Evolutionary conservation across 345 rosid species (phyloP), one percentile per base, ranked within the genome.

Genomic region (Syzygium aqueum): DNA sequence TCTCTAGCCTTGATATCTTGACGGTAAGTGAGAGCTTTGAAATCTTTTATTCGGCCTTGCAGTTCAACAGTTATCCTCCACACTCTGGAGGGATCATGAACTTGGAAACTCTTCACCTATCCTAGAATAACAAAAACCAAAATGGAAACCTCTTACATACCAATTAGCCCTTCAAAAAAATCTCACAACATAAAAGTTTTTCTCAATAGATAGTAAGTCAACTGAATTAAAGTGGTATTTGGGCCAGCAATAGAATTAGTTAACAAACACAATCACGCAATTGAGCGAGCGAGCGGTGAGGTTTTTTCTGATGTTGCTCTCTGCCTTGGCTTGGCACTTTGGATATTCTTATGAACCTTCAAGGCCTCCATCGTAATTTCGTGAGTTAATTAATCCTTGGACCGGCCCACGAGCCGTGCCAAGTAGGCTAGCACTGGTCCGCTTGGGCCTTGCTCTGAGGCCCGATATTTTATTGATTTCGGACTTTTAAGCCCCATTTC

Each of bases 1-100:
- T 97, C 95, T 85, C 90, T 95, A 17, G 97, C 98, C 91, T 93
- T 95, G 86, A 97, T 83, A 89, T 97, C 99, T 90, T 95, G 99
- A 89, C 99, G 93, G 86, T 95, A 94, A 54, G 96, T 95, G 56
- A 97, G 95, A 77, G 98, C 98, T 86, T 91, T 90, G 85, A 97
- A 95, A 89, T 97, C 99, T 67, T 91, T 96, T 57, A 97, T 91
- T 91, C 98, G 94, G 43, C 99, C 99, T 85, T 95, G 98, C 15
- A 97, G 92, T 89, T 95, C 96, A 88, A 95, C 98, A 40, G 93
- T 93, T 89, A 97, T 94, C 92, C 89, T 95, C 27, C 99, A 98
- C 88, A 95, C 98, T 89, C 99, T 91, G 19, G 93, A 98, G 51
- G 95, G 98, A 92, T 97, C 98, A 87, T 90, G 52, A 86, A 95